Evolutionary conservation across 2,329 filamentous ascomycete species (phyloP).

Genomic region (Claviceps quebecensis): DNA sequence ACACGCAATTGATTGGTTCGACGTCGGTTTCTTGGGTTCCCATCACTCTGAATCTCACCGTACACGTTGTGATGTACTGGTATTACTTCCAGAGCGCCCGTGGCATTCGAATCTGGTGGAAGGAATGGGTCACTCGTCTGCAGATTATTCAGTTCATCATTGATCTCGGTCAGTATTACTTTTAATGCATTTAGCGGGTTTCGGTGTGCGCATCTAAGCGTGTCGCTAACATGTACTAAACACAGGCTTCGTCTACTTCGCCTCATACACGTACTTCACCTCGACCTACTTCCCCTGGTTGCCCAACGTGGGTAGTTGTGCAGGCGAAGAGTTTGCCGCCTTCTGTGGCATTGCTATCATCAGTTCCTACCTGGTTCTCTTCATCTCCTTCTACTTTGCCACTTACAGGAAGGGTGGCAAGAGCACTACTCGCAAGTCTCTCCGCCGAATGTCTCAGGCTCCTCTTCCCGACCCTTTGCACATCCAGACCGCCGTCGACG

Average conservation of each 20-base stretch:
- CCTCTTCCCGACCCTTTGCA: conserved; percentile 71
- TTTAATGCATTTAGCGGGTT: not conserved
- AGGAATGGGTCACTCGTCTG: conserved; percentile 97
- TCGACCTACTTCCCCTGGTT: conserved; percentile 77
- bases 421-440: conserved; percentile 66
- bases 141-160: conserved; percentile 97
- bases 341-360: conserved; percentile 85
- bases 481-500: conserved; percentile 42
- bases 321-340: conserved; percentile 92
- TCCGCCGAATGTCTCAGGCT: conserved; percentile 51
- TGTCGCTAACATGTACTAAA: conserved; percentile 7
- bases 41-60: conserved; percentile 81
- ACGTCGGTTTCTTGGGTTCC: conserved; percentile 92
- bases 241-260: conserved; percentile 91
- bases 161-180: conserved; percentile 60
- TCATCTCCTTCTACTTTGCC: conserved; percentile 97
- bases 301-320: conserved; percentile 74
- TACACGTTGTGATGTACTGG: conserved; percentile 99
- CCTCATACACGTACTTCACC: conserved; percentile 96
- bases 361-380: conserved; percentile 89
- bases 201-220: not conserved
- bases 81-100: conserved; percentile 99
- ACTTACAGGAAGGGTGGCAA: conserved; percentile 87
- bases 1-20: conserved; percentile 86
- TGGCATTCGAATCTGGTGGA: conserved; percentile 96